These are phyloP conservation scores for Talaromyces piceae DNA, from an alignment of 2,329 filamentous ascomycete genomes.

Conservation along the genomic window DNA sequence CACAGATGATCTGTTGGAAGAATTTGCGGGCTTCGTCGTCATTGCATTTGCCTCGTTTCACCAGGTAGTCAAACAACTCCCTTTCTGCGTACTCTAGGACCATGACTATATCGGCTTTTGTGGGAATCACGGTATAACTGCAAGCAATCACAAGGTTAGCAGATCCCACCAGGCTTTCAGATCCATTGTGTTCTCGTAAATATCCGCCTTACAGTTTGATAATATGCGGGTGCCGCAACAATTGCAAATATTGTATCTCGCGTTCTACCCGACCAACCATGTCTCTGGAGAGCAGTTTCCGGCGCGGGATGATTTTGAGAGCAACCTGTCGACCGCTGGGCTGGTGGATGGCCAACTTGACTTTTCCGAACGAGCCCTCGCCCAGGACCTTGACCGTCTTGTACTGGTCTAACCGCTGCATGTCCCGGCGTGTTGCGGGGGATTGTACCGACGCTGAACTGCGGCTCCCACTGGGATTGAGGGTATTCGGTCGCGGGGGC, in stretches of 20 bases:
- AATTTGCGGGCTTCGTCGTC: conserved; percentile 92
- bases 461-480: conserved; percentile 11
- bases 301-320: conserved; percentile 93
- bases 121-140: conserved; percentile 95
- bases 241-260: conserved; percentile 95
- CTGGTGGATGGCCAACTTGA: conserved; percentile 90
- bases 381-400: conserved; percentile 83
- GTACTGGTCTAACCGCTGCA: conserved; percentile 86
- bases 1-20: conserved; percentile 98
- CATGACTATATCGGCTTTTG: conserved; percentile 93
- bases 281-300: conserved; percentile 92
- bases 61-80: conserved; percentile 97
- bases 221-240: conserved; percentile 93
- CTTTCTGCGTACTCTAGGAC: conserved; percentile 95
- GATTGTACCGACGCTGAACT: conserved; percentile 31
- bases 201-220: conserved; percentile 76
- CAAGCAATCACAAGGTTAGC: neutral
- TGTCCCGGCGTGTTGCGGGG: conserved; percentile 48
- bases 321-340: conserved; percentile 92
- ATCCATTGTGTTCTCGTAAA: neutral
- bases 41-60: conserved; percentile 83
- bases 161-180: neutral
- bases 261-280: conserved; percentile 97
- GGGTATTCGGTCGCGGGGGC: conserved; percentile 23
- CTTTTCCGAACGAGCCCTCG: conserved; percentile 96